Percentiles rank a stretch among this genome's conserved stretches.
Conservation (phyloP, 1,284 basidiomycete species). For the Ceratobasidium theobromae region DNA sequence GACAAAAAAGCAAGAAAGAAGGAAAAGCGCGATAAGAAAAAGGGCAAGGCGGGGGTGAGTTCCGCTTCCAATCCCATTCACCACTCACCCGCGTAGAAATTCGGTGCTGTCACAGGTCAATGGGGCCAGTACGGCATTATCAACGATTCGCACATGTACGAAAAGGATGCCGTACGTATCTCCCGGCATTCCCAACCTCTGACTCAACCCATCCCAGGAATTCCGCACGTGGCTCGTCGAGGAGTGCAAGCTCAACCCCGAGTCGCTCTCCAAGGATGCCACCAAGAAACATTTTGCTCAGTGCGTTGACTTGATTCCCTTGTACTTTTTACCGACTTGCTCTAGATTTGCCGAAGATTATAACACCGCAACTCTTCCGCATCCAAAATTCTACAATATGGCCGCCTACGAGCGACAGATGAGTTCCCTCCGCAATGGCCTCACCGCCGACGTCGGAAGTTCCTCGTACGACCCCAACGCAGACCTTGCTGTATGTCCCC, state of each 20-base stretch:
- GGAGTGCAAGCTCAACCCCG: constrained; percentile 84
- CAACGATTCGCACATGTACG: constrained; percentile 74
- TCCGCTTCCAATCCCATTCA: neutral
- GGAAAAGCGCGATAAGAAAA: constrained; percentile 62
- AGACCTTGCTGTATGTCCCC: constrained; percentile 59
- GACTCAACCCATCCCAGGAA: constrained; percentile 57
- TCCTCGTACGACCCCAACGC: constrained; percentile 70
- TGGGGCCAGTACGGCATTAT: constrained; percentile 91
- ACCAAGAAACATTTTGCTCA: constrained; percentile 78
- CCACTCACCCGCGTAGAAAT: constrained; percentile 44
- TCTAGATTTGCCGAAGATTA: constrained; percentile 66
- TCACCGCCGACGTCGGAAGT: constrained; percentile 66
- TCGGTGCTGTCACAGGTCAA: constrained; percentile 57
- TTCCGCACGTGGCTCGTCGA: constrained; percentile 89
- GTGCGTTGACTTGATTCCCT: constrained; percentile 52
- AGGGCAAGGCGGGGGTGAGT: constrained; percentile 44
- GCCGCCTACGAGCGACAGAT: constrained; percentile 76
- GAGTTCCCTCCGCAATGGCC: constrained; percentile 76
- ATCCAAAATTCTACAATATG: constrained; percentile 92
- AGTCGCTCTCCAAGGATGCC: constrained; percentile 78
- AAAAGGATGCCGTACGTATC: constrained; percentile 54
- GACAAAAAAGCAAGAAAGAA: constrained; percentile 44
- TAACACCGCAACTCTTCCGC: constrained; percentile 86
- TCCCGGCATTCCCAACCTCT: neutral
- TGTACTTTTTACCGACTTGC: neutral